Evolutionary conservation across 2,329 filamentous ascomycete genomes (phyloP).

Genomic region (Cladosporium oxysporum): DNA sequence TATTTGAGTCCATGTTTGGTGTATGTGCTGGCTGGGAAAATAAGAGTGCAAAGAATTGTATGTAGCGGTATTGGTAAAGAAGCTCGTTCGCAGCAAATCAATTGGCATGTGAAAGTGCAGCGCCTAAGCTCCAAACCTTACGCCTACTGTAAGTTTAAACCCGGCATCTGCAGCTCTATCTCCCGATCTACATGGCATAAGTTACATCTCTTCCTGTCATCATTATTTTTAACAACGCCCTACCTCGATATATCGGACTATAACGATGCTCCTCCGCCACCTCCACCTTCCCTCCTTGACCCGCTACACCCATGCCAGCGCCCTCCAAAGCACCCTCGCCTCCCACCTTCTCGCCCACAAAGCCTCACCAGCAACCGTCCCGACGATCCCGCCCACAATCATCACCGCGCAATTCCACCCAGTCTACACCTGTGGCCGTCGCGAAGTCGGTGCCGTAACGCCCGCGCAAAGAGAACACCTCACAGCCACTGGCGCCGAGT

Average conservation of each 20-base stretch:
- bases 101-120: conserved; percentile 20
- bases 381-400: conserved; percentile 60
- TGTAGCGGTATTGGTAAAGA: background rate
- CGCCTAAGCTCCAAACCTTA: conserved; percentile 6
- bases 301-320: conserved; percentile 56
- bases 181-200: background rate
- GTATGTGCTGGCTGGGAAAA: background rate
- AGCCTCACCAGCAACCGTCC: conserved; percentile 40
- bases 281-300: conserved; percentile 58
- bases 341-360: conserved; percentile 63
- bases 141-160: conserved; percentile 8
- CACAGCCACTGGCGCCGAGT: conserved; percentile 54
- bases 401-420: conserved; percentile 81
- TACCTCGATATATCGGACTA: background rate
- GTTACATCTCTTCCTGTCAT: background rate
- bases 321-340: conserved; percentile 60
- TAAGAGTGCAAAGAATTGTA: background rate
- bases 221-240: background rate
- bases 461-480: conserved; percentile 47
- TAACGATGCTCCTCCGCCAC: conserved; percentile 58
- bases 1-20: background rate
- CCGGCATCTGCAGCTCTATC: conserved; percentile 2
- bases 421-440: conserved; percentile 86
- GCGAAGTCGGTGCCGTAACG: conserved; percentile 62
- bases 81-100: background rate